These are phyloP conservation scores for Pleurotus djamor DNA, from an alignment of 768 basidiomycete species.

Conservation along the genomic window DNA sequence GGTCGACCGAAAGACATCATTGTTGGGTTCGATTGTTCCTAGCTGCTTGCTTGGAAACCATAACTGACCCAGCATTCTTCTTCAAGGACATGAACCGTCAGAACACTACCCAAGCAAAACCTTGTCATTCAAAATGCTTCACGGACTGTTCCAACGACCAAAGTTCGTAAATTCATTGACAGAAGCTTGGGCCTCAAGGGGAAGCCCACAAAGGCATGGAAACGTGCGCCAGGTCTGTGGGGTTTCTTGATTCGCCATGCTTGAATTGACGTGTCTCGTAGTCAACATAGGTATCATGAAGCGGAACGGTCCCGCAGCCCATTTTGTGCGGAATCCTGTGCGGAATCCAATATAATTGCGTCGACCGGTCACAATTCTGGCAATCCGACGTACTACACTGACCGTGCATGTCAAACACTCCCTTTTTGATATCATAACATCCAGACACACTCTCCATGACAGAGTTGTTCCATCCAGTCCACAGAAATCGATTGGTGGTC, in stretches of 20 bases:
- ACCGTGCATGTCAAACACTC: too few species aligned
- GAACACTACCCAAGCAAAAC: constrained; percentile 34
- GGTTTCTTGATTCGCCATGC: neutral
- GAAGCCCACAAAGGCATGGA: constrained; percentile 47
- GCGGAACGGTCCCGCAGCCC: constrained; percentile 47
- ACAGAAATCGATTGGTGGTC: too few species aligned
- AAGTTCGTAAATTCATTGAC: constrained; percentile 50
- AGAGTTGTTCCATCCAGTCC: too few species aligned
- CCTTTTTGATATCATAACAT: too few species aligned
- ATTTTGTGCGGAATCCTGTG: constrained; percentile 41
- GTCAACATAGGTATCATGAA: constrained; percentile 59
- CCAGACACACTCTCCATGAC: too few species aligned
- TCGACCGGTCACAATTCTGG: too few species aligned
- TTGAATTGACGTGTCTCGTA: constrained; percentile 16
- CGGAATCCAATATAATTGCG: neutral
- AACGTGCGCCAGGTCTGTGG: constrained; percentile 54
- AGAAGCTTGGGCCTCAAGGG: constrained; percentile 48
- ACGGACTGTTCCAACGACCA: constrained; percentile 41
- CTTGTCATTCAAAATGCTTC: constrained; percentile 31
- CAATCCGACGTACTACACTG: too few species aligned
- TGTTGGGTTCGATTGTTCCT: constrained; percentile 44
- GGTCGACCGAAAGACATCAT: constrained; percentile 44
- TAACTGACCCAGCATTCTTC: neutral
- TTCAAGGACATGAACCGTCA: constrained; percentile 50
- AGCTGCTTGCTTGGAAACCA: neutral